Evolutionary conservation across 306 rosid genomes (phyloP), one percentile per base, ranked within the genome.

Genomic region (Inga oerstediana): DNA sequence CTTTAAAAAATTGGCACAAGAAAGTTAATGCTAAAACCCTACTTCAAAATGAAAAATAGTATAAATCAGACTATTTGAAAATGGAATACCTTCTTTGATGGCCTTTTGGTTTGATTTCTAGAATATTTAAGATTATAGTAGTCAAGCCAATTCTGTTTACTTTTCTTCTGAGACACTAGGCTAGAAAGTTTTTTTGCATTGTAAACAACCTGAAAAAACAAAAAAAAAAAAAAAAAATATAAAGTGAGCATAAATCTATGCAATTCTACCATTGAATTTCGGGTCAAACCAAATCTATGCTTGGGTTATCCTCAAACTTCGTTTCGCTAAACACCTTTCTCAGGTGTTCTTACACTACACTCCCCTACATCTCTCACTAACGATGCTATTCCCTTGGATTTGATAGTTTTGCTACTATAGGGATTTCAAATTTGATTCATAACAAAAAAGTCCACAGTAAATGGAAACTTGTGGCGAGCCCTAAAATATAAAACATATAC

Each of bases 131-230:
- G 90, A 84, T 92, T 91, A 84, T 94, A 92, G 88, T 83, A 93
- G 85, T 94, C 98, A 46, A 94, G 98, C 99, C 99, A 94, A 85
- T 96, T 96, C 89, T 86, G 91, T 69, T 24, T 48, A 72, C 86
- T 96, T 82, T 91, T 92, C 94, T 91, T 94, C 91, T 92, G 87
- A 72, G 93, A 68, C 56, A 93, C 97, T 75, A 93, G 87, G 77
- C 80, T 45, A 45, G 98, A 93, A 81, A 94, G 97, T 72, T 91
- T 90, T 79, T 84, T 96, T 68, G 99, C 97, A 88, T 96, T 56
- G 78, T 91, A 91, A 85, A 96, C 94, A 56, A 91, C 93, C 99
- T 96, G 97, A 85, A 86, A 46, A 27, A 27, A 27, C 30, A 27
- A 27, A 27, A 27, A 27, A 27, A 27, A 27, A 27, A 27, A 27